Conservation (phyloP, 2,329 filamentous ascomycete genomes). For the Hypoxylon sp. region DNA sequence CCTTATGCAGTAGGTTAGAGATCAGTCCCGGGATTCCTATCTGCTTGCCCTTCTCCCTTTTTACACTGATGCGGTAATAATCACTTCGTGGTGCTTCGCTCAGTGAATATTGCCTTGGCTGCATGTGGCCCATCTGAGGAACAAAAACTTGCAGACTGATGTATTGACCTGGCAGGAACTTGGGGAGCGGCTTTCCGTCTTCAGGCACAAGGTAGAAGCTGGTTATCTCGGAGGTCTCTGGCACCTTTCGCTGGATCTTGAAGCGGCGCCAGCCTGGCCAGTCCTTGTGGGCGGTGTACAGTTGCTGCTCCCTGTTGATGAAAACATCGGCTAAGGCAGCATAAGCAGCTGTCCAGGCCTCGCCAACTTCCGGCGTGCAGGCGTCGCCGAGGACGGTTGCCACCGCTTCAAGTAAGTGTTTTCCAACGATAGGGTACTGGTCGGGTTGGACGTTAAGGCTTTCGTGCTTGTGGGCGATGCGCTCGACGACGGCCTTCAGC, state of each 20-base stretch:
- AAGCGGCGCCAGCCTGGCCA: conserved; percentile 68
- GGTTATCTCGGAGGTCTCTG: conserved; percentile 72
- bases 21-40: conserved; percentile 63
- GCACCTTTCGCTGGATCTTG: conserved; percentile 71
- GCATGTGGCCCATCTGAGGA: conserved; percentile 73
- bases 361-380: conserved; percentile 75
- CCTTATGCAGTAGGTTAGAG: conserved; percentile 67
- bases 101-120: conserved; percentile 83
- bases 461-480: conserved; percentile 83
- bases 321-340: conserved; percentile 79
- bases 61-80: conserved; percentile 82
- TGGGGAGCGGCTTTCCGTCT: conserved; percentile 70
- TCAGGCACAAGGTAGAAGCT: conserved; percentile 79
- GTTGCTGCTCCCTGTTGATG: conserved; percentile 72
- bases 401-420: conserved; percentile 77
- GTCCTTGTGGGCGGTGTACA: conserved; percentile 67
- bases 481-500: conserved; percentile 71
- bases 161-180: conserved; percentile 80
- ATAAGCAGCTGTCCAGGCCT: conserved; percentile 82
- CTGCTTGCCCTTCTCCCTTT: conserved; percentile 67
- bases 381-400: conserved; percentile 76
- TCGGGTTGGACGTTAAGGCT: conserved; percentile 78
- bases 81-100: conserved; percentile 68
- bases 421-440: conserved; percentile 79
- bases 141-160: conserved; percentile 76